Evolutionary conservation across 2,329 filamentous ascomycete genomes (phyloP).

Genomic region (Talaromyces sp.): DNA sequence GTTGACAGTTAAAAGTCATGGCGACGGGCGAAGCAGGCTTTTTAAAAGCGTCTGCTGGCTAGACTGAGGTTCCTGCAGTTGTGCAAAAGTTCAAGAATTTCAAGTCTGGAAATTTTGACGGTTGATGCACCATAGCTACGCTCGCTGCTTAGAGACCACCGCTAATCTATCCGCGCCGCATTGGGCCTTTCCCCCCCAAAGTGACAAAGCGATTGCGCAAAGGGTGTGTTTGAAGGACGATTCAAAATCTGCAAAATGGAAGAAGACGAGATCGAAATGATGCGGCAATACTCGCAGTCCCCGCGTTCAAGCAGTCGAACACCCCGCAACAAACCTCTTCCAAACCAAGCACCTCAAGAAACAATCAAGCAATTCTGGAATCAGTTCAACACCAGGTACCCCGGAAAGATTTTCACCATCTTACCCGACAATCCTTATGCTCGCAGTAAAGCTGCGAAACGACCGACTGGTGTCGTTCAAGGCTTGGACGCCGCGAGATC

Average conservation of each 20-base stretch:
- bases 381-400: slow-evolving; percentile 66
- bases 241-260: slow-evolving; percentile 24
- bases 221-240: not conserved
- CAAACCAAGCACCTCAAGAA: slow-evolving; percentile 61
- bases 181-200: not conserved
- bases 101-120: not conserved
- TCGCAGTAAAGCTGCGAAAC: slow-evolving; percentile 56
- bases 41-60: not conserved
- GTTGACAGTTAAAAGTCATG: not conserved
- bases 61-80: not conserved
- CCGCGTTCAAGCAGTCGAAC: slow-evolving; percentile 33
- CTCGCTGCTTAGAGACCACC: not conserved
- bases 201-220: not conserved
- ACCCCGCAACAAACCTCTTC: slow-evolving; percentile 26
- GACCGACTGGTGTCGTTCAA: slow-evolving; percentile 53
- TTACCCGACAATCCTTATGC: slow-evolving; percentile 67
- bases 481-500: slow-evolving; percentile 61
- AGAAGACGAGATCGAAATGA: slow-evolving; percentile 29
- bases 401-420: slow-evolving; percentile 69
- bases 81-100: not conserved
- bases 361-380: slow-evolving; percentile 70
- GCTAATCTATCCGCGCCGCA: not conserved
- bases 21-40: not conserved
- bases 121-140: not conserved
- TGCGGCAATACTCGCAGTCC: slow-evolving; percentile 26